Evolutionary conservation across 306 rosid genomes (phyloP).

Genomic region (Casuarina equisetifolia): DNA sequence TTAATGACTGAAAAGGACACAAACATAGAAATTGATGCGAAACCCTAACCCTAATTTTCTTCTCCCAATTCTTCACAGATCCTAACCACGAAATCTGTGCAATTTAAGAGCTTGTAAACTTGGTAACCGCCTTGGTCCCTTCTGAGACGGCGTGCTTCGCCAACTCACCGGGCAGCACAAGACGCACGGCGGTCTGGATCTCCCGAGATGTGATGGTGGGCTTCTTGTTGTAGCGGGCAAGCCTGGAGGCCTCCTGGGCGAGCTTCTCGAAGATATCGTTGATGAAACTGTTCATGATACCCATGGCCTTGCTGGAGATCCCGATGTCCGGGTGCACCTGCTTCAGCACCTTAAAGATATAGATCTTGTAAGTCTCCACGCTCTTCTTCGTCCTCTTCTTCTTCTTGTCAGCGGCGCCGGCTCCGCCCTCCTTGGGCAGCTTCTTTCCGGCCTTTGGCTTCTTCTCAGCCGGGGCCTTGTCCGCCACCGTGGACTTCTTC

Average conservation of each 20-base stretch:
- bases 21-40: background rate
- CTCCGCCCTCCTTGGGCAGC: slow-evolving; percentile 62
- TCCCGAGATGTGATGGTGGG: slow-evolving; percentile 74
- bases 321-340: slow-evolving; percentile 89
- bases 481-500: slow-evolving; percentile 40
- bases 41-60: background rate
- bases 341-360: slow-evolving; percentile 78
- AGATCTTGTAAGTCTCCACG: slow-evolving; percentile 70
- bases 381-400: slow-evolving; percentile 70
- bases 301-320: slow-evolving; percentile 82
- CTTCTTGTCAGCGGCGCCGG: slow-evolving; percentile 55
- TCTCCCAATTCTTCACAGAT: background rate
- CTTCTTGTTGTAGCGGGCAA: slow-evolving; percentile 73
- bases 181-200: slow-evolving; percentile 74
- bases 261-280: slow-evolving; percentile 83
- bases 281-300: slow-evolving; percentile 79
- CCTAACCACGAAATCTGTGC: background rate
- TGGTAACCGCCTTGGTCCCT: slow-evolving; percentile 76
- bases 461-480: slow-evolving; percentile 62
- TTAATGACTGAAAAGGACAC: background rate
- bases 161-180: slow-evolving; percentile 75
- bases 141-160: slow-evolving; percentile 84
- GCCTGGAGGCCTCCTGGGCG: slow-evolving; percentile 65
- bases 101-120: slow-evolving; percentile 61
- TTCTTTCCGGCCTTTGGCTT: slow-evolving; percentile 82